phyloP scores from a whole-genome alignment of 768 basidiomycete genomes.

The Pulveroboletus sp. region DNA sequence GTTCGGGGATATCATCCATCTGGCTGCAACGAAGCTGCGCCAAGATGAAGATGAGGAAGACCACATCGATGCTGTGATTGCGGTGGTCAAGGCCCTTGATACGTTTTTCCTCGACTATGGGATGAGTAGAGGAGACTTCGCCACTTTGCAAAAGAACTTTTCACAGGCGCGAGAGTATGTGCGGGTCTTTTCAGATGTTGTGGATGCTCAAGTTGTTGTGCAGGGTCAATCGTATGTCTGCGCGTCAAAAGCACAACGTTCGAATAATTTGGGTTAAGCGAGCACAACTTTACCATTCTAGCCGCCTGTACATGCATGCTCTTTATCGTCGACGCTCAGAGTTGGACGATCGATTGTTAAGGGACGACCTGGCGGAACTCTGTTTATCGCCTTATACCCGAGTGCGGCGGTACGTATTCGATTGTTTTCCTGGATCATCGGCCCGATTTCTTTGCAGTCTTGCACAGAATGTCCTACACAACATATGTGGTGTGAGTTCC shows the following conservation, averaged over 20 bases:
- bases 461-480: constrained; percentile 64
- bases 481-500: constrained; percentile 56
- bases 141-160: constrained; percentile 53
- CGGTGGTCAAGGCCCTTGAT: constrained; percentile 71
- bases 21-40: constrained; percentile 63
- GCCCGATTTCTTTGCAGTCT: constrained; percentile 42
- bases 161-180: constrained; percentile 31
- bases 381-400: constrained; percentile 80
- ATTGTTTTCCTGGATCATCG: neutral
- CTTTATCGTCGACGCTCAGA: constrained; percentile 70
- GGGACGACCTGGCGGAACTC: constrained; percentile 62
- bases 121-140: constrained; percentile 55
- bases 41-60: constrained; percentile 68
- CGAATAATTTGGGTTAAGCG: constrained; percentile 74
- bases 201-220: neutral
- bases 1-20: constrained; percentile 66
- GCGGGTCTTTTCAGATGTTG: neutral
- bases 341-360: constrained; percentile 69
- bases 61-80: constrained; percentile 82
- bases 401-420: constrained; percentile 57
- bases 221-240: constrained; percentile 65
- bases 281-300: constrained; percentile 75
- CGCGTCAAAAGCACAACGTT: constrained; percentile 72
- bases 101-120: constrained; percentile 73
- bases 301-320: constrained; percentile 74